Evolutionary conservation across 23 red algal species (phyloP).

Genomic region (Gracilaria domingensis): DNA sequence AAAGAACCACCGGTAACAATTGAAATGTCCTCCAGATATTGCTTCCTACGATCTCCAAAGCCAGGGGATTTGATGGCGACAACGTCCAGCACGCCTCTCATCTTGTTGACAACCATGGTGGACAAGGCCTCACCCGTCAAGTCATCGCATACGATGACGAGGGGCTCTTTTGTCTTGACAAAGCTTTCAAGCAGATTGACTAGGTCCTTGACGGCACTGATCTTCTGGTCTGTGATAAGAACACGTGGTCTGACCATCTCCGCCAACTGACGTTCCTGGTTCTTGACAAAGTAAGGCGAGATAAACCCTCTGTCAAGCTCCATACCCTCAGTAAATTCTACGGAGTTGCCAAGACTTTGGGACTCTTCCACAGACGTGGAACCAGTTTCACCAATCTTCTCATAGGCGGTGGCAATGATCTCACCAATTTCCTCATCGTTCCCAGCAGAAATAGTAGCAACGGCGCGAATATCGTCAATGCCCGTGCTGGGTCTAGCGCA

Average conservation of each 20-base stretch:
- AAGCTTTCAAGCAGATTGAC: constrained; percentile 88
- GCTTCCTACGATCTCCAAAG: constrained; percentile 99
- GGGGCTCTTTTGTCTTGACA: constrained; percentile 95
- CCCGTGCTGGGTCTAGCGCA: constrained; percentile 74
- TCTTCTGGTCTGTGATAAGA: constrained; percentile 97
- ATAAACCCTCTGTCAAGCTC: constrained; percentile 97
- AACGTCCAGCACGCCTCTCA: constrained; percentile 94
- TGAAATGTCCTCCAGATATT: constrained; percentile 99
- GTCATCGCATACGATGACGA: constrained; percentile 97
- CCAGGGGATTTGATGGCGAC: constrained; percentile 97
- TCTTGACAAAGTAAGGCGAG: constrained; percentile 99
- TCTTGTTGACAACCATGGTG: constrained; percentile 99
- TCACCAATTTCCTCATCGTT: constrained; percentile 92
- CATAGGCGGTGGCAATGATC: constrained; percentile 96
- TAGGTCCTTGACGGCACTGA: constrained; percentile 87
- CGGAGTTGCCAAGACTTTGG: constrained; percentile 90
- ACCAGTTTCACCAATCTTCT: constrained; percentile 90
- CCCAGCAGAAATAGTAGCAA: constrained; percentile 96
- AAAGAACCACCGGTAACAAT: constrained; percentile 92
- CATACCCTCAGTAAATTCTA: constrained; percentile 99
- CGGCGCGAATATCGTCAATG: constrained; percentile 91
- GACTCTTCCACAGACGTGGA: constrained; percentile 97
- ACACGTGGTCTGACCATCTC: constrained; percentile 79
- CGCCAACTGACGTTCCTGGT: constrained; percentile 93
- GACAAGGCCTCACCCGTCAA: constrained; percentile 96